Percentiles rank a stretch among this genome's conserved stretches.
These are phyloP conservation scores for Diaporthe destruens DNA, from an alignment of 2,329 filamentous ascomycete genomes.

Conservation along the genomic window DNA sequence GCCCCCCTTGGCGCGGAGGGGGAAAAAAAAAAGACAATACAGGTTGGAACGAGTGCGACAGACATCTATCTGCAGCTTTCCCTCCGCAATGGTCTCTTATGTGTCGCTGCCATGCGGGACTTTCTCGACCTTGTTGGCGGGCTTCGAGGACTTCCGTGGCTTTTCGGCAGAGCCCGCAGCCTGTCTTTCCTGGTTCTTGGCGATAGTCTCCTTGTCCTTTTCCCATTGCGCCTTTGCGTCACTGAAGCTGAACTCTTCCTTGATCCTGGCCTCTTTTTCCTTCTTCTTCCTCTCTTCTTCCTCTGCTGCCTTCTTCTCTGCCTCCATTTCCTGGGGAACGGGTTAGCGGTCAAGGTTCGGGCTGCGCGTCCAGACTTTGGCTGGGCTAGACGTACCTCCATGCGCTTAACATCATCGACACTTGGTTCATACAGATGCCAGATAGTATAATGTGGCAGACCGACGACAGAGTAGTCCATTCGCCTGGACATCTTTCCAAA, in stretches of 20 bases:
- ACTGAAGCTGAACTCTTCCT: slow-evolving; percentile 76
- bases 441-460: slow-evolving; percentile 96
- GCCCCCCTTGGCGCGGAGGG: not conserved
- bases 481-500: slow-evolving; percentile 99
- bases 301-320: slow-evolving; percentile 83
- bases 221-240: slow-evolving; percentile 86
- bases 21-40: slow-evolving; percentile 3
- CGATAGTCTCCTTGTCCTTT: slow-evolving; percentile 83
- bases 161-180: slow-evolving; percentile 32
- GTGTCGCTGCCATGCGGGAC: slow-evolving; percentile 17
- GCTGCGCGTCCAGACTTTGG: slow-evolving; percentile 4
- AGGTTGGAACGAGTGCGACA: slow-evolving; percentile 19
- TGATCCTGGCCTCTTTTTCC: slow-evolving; percentile 81
- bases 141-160: slow-evolving; percentile 37
- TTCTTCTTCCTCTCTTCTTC: slow-evolving; percentile 81
- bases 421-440: slow-evolving; percentile 99
- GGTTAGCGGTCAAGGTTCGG: slow-evolving; percentile 34
- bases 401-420: slow-evolving; percentile 95
- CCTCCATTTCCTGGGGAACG: slow-evolving; percentile 83
- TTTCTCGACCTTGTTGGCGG: slow-evolving; percentile 25
- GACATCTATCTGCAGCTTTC: slow-evolving; percentile 15
- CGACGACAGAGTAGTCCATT: slow-evolving; percentile 96
- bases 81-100: not conserved
- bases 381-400: slow-evolving; percentile 75
- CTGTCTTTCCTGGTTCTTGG: slow-evolving; percentile 66